Evolutionary conservation across 805 yeast species (phyloP).

Genomic region (Candida ipomoeae): DNA sequence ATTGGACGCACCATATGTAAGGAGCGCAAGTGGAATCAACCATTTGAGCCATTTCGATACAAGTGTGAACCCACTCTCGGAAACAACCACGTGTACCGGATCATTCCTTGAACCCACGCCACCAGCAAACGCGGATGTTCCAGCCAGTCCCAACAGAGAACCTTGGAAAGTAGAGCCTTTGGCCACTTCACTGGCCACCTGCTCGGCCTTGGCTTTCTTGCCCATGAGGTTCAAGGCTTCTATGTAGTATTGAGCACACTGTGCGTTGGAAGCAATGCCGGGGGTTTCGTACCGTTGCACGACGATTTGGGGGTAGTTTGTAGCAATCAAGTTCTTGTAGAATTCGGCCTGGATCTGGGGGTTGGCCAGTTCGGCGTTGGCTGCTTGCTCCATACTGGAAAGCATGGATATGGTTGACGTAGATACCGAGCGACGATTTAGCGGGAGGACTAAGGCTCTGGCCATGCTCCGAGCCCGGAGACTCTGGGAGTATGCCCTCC

Average conservation of each 20-base stretch:
- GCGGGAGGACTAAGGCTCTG: not conserved
- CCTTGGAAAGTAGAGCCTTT: constrained; percentile 9
- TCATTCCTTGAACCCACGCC: constrained; percentile 64
- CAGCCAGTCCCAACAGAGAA: constrained; percentile 1
- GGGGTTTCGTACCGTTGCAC: constrained; percentile 92
- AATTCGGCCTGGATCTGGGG: constrained; percentile 78
- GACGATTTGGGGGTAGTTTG: constrained; percentile 93
- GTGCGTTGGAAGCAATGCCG: constrained; percentile 81
- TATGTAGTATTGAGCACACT: constrained; percentile 72
- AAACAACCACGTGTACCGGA: constrained; percentile 90
- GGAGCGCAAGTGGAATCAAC: constrained; percentile 74
- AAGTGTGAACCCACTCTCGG: constrained; percentile 76
- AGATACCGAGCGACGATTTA: constrained; percentile 17
- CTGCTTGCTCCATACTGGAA: constrained; percentile 68
- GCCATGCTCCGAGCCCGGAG: not conserved
- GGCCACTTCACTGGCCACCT: constrained; percentile 37
- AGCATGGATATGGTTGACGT: constrained; percentile 27
- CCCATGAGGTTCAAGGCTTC: constrained; percentile 81
- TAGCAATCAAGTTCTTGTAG: constrained; percentile 65
- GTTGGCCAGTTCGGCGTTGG: constrained; percentile 69
- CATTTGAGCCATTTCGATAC: constrained; percentile 86
- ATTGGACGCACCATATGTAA: constrained; percentile 77
- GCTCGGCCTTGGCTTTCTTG: constrained; percentile 71
- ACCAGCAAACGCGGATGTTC: constrained; percentile 26
- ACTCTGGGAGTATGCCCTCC: not conserved